These are phyloP conservation scores for Hymenoscyphus fraxineus DNA, from an alignment of 2,329 filamentous ascomycete species.

Conservation along the genomic window DNA sequence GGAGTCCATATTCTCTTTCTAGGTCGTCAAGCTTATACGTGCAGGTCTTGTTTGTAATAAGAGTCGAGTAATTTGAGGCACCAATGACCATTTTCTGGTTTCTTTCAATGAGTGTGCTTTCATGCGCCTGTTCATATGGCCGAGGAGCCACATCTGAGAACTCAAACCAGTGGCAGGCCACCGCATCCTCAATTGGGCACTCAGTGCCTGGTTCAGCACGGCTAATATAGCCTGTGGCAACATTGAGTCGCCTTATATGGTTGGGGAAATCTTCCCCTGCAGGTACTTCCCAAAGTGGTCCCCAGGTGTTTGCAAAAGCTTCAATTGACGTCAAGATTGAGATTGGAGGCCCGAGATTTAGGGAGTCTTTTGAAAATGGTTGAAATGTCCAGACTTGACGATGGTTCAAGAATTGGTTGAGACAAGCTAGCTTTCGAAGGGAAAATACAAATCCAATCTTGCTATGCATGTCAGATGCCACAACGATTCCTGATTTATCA, in stretches of 20 bases:
- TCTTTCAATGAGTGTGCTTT: neutral
- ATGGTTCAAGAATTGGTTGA: constrained; percentile 10
- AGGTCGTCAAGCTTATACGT: constrained; percentile 10
- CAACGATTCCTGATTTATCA: neutral
- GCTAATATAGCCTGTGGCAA: constrained; percentile 11
- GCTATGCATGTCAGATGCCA: neutral
- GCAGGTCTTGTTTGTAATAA: constrained; percentile 5
- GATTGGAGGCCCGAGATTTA: neutral
- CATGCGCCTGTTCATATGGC: neutral
- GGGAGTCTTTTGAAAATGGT: neutral
- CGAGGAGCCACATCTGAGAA: neutral
- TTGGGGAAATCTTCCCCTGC: constrained; percentile 3
- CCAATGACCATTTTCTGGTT: constrained; percentile 1
- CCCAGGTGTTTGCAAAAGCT: constrained; percentile 15
- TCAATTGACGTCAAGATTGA: constrained; percentile 13
- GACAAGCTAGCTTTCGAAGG: constrained; percentile 11
- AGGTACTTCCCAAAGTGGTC: constrained; percentile 13
- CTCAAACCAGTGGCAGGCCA: constrained; percentile 4
- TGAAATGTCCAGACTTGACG: constrained; percentile 13
- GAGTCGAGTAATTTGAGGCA: neutral
- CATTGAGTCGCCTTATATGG: constrained; percentile 4
- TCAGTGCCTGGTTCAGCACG: neutral
- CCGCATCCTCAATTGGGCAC: neutral
- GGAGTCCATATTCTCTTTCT: constrained; percentile 12
- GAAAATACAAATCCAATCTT: neutral